Evolutionary conservation across 1,139 yeast species (phyloP).

Genomic region (Lodderomyces orthopsilosis): DNA sequence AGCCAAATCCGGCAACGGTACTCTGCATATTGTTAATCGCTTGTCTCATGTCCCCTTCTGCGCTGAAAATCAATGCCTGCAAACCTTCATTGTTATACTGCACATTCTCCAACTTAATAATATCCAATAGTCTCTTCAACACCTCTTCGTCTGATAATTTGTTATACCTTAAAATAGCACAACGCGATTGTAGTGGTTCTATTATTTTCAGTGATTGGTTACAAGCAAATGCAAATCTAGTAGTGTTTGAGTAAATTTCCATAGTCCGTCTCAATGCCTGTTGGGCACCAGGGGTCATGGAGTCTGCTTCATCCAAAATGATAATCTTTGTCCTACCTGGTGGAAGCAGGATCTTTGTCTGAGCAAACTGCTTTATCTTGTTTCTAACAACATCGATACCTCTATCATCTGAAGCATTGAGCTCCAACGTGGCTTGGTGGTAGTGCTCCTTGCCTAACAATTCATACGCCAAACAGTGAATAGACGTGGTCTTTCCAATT

Average conservation of each 20-base stretch:
- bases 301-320: slow-evolving; percentile 92
- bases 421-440: slow-evolving; percentile 81
- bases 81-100: slow-evolving; percentile 86
- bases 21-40: slow-evolving; percentile 93
- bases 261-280: slow-evolving; percentile 95
- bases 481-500: slow-evolving; percentile 93
- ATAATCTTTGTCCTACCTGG: slow-evolving; percentile 75
- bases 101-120: slow-evolving; percentile 68
- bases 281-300: slow-evolving; percentile 99
- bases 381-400: slow-evolving; percentile 50
- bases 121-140: slow-evolving; percentile 68
- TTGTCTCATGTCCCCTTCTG: slow-evolving; percentile 99
- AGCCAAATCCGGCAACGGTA: slow-evolving; percentile 90
- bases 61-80: slow-evolving; percentile 91
- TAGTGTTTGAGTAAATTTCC: slow-evolving; percentile 92
- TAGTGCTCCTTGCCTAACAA: slow-evolving; percentile 67
- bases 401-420: slow-evolving; percentile 54
- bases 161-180: slow-evolving; percentile 87
- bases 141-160: slow-evolving; percentile 84
- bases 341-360: slow-evolving; percentile 66
- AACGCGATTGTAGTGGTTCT: slow-evolving; percentile 94
- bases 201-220: slow-evolving; percentile 91
- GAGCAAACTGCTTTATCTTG: slow-evolving; percentile 54
- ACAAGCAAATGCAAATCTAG: slow-evolving; percentile 97
- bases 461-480: slow-evolving; percentile 86